These are phyloP conservation scores for Aspergillus bridgeri DNA, from an alignment of 495 filamentous ascomycete species.

Conservation along the genomic window DNA sequence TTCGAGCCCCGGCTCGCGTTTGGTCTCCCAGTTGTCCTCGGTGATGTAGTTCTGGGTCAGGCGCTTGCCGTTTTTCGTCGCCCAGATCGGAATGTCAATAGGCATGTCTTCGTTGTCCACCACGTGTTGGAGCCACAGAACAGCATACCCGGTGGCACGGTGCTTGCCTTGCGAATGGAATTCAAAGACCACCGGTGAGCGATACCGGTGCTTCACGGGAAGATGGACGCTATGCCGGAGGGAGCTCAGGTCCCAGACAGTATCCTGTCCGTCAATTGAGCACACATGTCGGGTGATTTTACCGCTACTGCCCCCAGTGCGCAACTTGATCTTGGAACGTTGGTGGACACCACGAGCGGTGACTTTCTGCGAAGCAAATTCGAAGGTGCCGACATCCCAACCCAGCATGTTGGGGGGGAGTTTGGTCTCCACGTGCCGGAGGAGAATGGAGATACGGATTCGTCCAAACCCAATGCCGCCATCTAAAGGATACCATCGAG, in stretches of 20 bases:
- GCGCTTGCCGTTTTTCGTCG: slow-evolving; percentile 65
- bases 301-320: slow-evolving; percentile 81
- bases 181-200: slow-evolving; percentile 84
- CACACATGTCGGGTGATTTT: slow-evolving; percentile 58
- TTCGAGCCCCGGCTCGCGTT: slow-evolving; percentile 59
- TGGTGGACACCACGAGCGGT: slow-evolving; percentile 55
- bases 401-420: slow-evolving; percentile 79
- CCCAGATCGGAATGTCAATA: slow-evolving; percentile 85
- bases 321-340: slow-evolving; percentile 63
- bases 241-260: slow-evolving; percentile 64
- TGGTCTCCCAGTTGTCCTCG: slow-evolving; percentile 57
- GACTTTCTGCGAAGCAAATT: slow-evolving; percentile 69
- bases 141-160: slow-evolving; percentile 66
- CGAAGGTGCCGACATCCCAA: slow-evolving; percentile 92
- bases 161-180: slow-evolving; percentile 69
- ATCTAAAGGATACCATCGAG: slow-evolving; percentile 64
- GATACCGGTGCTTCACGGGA: slow-evolving; percentile 85
- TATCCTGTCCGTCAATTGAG: slow-evolving; percentile 55
- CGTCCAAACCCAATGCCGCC: slow-evolving; percentile 78
- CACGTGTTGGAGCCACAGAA: slow-evolving; percentile 82
- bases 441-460: slow-evolving; percentile 82
- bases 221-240: slow-evolving; percentile 62
- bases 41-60: slow-evolving; percentile 91
- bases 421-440: slow-evolving; percentile 79
- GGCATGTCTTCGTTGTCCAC: slow-evolving; percentile 70